These are phyloP conservation scores for Cutaneotrichosporon dermatis DNA, from an alignment of 1,284 basidiomycete genomes.

Conservation along the genomic window DNA sequence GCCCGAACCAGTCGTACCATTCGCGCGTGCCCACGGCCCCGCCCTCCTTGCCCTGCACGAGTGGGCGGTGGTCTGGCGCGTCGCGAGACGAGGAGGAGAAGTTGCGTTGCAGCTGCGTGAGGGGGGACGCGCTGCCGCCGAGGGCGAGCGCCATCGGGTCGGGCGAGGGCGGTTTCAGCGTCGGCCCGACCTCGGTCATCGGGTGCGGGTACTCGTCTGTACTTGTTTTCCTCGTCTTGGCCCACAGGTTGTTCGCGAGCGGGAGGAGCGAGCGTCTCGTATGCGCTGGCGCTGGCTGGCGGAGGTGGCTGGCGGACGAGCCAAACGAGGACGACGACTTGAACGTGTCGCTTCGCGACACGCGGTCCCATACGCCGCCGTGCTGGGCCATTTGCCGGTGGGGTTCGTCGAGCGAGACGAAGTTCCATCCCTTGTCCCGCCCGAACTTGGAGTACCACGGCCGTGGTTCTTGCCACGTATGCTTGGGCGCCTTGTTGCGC, in stretches of 20 bases:
- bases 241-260: slow-evolving; percentile 9
- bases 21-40: not conserved
- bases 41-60: not conserved
- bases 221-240: not conserved
- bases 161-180: slow-evolving; percentile 2
- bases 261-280: slow-evolving; percentile 11
- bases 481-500: not conserved
- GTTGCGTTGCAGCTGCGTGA: slow-evolving; percentile 9
- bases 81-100: not conserved
- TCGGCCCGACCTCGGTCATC: not conserved
- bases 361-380: not conserved
- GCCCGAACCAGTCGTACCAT: slow-evolving; percentile 16
- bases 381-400: not conserved
- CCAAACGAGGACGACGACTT: slow-evolving; percentile 11
- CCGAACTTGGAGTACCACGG: slow-evolving; percentile 9
- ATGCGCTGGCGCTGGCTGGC: not conserved
- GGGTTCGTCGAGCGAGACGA: slow-evolving; percentile 8
- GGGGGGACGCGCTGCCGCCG: slow-evolving; percentile 7
- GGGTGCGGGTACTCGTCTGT: not conserved
- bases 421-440: slow-evolving; percentile 12
- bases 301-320: not conserved
- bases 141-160: slow-evolving; percentile 16
- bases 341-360: slow-evolving; percentile 3
- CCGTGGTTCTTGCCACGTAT: slow-evolving; percentile 5
- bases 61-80: no score